phyloP scores from a whole-genome alignment of 1,284 basidiomycete genomes.

The Sporisorium scitamineum region DNA sequence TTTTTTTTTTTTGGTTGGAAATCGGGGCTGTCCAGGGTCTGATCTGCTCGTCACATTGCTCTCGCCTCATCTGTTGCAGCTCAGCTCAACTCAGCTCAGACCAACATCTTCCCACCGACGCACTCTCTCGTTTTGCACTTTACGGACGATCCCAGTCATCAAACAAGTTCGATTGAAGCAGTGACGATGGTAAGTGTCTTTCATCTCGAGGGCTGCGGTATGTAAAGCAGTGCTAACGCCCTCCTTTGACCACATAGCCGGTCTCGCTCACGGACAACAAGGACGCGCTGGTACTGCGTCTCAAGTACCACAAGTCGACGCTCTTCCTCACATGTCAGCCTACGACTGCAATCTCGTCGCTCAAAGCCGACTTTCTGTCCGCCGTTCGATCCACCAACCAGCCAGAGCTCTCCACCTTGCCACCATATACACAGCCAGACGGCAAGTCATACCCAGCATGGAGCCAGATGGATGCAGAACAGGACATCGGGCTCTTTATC shows the following conservation, averaged over 20 bases:
- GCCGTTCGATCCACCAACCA: slow-evolving; percentile 34
- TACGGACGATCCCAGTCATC: too few relatives aligned
- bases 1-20: too few relatives aligned
- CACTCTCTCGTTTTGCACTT: too few relatives aligned
- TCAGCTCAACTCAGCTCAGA: neutral
- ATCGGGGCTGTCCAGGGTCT: slow-evolving; percentile 6
- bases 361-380: slow-evolving; percentile 35
- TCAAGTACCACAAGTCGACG: slow-evolving; percentile 50
- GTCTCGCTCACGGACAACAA: slow-evolving; percentile 33
- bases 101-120: neutral
- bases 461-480: slow-evolving; percentile 28
- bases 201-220: too few relatives aligned
- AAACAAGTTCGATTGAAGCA: neutral
- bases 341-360: slow-evolving; percentile 16
- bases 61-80: neutral
- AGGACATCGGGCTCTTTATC: slow-evolving; percentile 44
- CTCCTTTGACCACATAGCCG: slow-evolving; percentile 12
- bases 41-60: neutral
- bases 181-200: neutral
- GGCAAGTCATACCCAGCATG: slow-evolving; percentile 35
- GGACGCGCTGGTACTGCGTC: slow-evolving; percentile 41
- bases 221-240: neutral
- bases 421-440: slow-evolving; percentile 26
- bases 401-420: slow-evolving; percentile 24
- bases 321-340: slow-evolving; percentile 44